Percentiles rank a stretch among this genome's conserved stretches.
These are phyloP conservation scores for Phoenix roebelenii DNA, from an alignment of 176 grass and related monocot species.

Conservation along the genomic window DNA sequence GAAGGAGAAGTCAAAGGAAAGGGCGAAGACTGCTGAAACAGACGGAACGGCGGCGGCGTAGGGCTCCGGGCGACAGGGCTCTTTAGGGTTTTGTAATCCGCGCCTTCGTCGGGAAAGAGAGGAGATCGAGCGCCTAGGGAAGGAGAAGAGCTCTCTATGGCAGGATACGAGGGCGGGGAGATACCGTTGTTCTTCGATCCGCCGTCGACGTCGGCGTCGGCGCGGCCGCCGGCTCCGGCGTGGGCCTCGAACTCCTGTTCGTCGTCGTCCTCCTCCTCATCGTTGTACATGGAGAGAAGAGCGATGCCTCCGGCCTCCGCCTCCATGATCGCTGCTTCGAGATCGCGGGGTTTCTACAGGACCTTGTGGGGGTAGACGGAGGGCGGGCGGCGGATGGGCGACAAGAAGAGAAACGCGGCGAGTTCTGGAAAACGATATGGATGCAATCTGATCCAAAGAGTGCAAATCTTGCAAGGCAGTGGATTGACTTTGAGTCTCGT, in stretches of 20 bases:
- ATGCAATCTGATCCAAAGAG: no score
- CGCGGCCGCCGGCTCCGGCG: not conserved
- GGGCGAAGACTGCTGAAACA: slow-evolving; percentile 23
- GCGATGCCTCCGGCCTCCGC: slow-evolving; percentile 55
- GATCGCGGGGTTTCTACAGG: no score
- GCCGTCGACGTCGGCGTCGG: not conserved
- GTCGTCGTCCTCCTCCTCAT: slow-evolving; percentile 77
- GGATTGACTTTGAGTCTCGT: no score
- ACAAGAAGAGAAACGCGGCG: no score
- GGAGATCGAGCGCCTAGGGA: slow-evolving; percentile 17
- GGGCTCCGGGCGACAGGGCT: slow-evolving; percentile 23
- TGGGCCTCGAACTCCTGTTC: slow-evolving; percentile 18
- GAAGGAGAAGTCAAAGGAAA: slow-evolving; percentile 28
- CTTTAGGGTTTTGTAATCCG: slow-evolving; percentile 33
- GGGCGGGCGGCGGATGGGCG: no score
- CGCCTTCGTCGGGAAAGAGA: slow-evolving; percentile 21
- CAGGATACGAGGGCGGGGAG: not conserved
- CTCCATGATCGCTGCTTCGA: slow-evolving; percentile 31
- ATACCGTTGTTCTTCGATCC: not conserved
- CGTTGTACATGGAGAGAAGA: slow-evolving; percentile 85
- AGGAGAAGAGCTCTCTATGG: not conserved
- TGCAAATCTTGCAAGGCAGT: no score
- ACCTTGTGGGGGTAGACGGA: no score
- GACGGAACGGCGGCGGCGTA: slow-evolving; percentile 27
- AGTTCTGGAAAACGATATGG: no score